Evolutionary conservation across 768 basidiomycete genomes (phyloP), one percentile per base, ranked within the genome.

Genomic region (Tremella mesenterica): DNA sequence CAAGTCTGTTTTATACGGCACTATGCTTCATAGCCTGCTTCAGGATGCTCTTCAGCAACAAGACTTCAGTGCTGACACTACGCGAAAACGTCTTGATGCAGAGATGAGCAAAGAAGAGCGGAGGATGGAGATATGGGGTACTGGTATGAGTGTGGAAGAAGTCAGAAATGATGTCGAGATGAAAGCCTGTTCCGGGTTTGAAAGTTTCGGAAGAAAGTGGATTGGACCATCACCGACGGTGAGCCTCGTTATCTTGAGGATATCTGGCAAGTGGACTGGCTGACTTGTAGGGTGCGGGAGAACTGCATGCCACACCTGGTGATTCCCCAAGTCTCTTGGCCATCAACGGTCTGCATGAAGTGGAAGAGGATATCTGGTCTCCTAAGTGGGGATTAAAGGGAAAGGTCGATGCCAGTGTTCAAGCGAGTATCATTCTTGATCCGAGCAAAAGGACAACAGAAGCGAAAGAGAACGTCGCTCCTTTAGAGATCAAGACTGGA

Each of bases 321-420:
- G 64, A 66, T 5, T 58, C 50, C 18, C 60, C 59, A 18, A 79
- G 83, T 1, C 74, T 80, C 9, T 77, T 95, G 0, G 85, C 88
- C 0, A 82, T 99, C 44, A 76, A 81, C 4, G 76, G 83, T 26
- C 73, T 95, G 4, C 80, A 88, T 57, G 91, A 90, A 53, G 79
- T 93, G 36, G 95, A 99, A 76, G 95, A 99, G 69, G 91, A 96
- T 60, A 93, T 99, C 59, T 95, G 88, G 86, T 92, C 89, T 0
- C 93, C 95, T 0, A 85, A 82, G 1, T 93, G 88, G 63, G 95
- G 95, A 1, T 77, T 99, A 30, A 93, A 92, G 71, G 95, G 95
- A 21, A 97, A 97, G 74, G 76, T 97, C 20, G 95, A 99, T 62
- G 93, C 86, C 1, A 89, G 85, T 1, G 82, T 96, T 1, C 78